Conservation (phyloP, 495 filamentous ascomycete species). For the Physcia stellaris region DNA sequence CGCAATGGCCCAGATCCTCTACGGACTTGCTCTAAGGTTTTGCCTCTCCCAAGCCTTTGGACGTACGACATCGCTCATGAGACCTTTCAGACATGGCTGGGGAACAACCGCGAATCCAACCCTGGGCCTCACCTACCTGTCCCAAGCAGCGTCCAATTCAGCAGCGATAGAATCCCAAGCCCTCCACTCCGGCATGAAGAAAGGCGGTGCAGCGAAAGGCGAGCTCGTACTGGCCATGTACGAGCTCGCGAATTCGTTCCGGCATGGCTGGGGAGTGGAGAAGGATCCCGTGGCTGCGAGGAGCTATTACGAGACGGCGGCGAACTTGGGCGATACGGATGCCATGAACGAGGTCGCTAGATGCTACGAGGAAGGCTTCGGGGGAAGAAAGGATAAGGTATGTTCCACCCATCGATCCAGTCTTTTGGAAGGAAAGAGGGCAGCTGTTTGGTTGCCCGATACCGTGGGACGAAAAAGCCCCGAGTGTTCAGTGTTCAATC, state of each 20-base stretch:
- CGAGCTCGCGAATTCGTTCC: constrained; percentile 85
- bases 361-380: constrained; percentile 93
- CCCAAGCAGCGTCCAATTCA: constrained; percentile 80
- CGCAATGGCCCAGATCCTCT: constrained; percentile 88
- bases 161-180: constrained; percentile 75
- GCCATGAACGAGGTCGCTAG: constrained; percentile 95
- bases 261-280: constrained; percentile 86
- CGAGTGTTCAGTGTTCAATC: too few species aligned
- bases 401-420: too few species aligned
- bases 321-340: constrained; percentile 90
- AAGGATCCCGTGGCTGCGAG: constrained; percentile 81
- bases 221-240: constrained; percentile 97
- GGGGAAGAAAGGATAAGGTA: constrained; percentile 95
- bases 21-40: constrained; percentile 86
- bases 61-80: constrained; percentile 4
- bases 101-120: constrained; percentile 60
- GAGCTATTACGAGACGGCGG: constrained; percentile 94
- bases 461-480: too few species aligned
- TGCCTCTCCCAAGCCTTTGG: constrained; percentile 1
- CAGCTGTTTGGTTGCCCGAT: too few species aligned
- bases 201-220: constrained; percentile 88
- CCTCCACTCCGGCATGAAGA: constrained; percentile 72
- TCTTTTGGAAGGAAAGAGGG: too few species aligned
- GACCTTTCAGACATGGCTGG: constrained; percentile 70
- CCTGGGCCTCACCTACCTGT: constrained; percentile 68